Evolutionary conservation across 2,329 filamentous ascomycete genomes (phyloP), one percentile per base, ranked within the genome.

Genomic region (Botrytis elliptica): DNA sequence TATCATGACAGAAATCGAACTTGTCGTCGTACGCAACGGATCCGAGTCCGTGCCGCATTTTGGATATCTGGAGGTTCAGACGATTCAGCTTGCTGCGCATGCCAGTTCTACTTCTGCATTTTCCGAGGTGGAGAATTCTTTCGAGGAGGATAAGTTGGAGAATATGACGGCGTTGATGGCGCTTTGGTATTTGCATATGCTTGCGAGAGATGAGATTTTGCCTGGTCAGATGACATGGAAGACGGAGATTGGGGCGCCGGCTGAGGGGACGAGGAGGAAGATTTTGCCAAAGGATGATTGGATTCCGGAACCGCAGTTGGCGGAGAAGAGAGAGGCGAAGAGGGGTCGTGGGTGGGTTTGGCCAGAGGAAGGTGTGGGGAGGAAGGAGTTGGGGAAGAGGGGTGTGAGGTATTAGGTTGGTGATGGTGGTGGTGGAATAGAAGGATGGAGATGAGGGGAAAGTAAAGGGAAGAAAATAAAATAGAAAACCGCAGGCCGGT

Each of bases 1-100:
- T 86, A 95, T 98, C 82, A 90, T 98, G 80, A 98, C 94, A 1
- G 95, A 98, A 84, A 97, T 97, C 79, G 95, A 98, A 84, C 90
- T 98, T 14, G 91, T 98, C 57, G 90, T 96, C 78, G 94, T 97
- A 1, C 93, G 95, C 79, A 93, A 92, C 77, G 94, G 95, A 70
- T 88, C 81, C 78, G 91, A 87, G 79, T 84, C 86, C 59, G 90
- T 90, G 1, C 95, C 95, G 0, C 90, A 94, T 81, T 98, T 97
- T 80, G 95, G 95, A n/a, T 93, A 91, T 82, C 85, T 98, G 8
- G 95, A 98, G 82, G 87, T 97, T 42, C 84, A 86, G 29, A 87
- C 85, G 62, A 86, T 91, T 33, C 88, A 88, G 78, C 86, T 91
- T 57, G 86, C 86, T n/a, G 80, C 83, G 9, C 78, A 81, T 49